phyloP scores from a whole-genome alignment of 148 eudicot species.

The Persicaria maculosa region DNA sequence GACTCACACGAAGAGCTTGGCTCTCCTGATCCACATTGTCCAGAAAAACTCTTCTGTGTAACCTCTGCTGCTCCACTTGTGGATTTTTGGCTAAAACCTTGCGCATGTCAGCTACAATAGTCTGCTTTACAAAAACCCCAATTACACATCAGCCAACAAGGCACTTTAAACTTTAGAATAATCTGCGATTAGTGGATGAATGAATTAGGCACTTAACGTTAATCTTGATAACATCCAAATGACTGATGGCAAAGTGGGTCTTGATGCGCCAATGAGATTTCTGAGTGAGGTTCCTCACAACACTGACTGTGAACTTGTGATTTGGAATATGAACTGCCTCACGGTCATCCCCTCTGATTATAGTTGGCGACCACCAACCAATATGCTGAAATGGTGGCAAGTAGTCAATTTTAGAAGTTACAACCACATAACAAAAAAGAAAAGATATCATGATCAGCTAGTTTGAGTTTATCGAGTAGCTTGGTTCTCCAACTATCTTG shows the following conservation, averaged over 20 bases:
- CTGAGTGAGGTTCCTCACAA: slow-evolving; percentile 84
- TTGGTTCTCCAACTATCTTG: no score
- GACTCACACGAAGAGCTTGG: slow-evolving; percentile 77
- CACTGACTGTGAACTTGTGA: slow-evolving; percentile 86
- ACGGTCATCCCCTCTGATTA: slow-evolving; percentile 90
- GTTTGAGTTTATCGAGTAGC: neutral
- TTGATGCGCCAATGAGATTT: slow-evolving; percentile 96
- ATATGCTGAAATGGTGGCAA: slow-evolving; percentile 46
- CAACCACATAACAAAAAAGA: neutral
- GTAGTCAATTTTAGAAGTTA: neutral
- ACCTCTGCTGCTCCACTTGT: slow-evolving; percentile 84
- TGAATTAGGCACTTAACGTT: slow-evolving; percentile 41
- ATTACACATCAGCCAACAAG: neutral
- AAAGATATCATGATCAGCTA: neutral
- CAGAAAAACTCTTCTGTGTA: slow-evolving; percentile 88
- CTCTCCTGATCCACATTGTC: slow-evolving; percentile 75
- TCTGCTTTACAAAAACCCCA: slow-evolving; percentile 28
- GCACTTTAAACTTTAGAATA: neutral
- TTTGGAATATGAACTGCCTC: slow-evolving; percentile 95
- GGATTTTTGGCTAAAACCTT: slow-evolving; percentile 91
- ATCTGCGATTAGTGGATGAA: neutral
- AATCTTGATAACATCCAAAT: slow-evolving; percentile 74
- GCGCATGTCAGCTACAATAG: slow-evolving; percentile 96
- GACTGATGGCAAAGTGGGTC: slow-evolving; percentile 82
- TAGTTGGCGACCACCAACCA: slow-evolving; percentile 98